Evolutionary conservation across 768 basidiomycete genomes (phyloP), one percentile per base, ranked within the genome.

Genomic region (Calocybe indica): DNA sequence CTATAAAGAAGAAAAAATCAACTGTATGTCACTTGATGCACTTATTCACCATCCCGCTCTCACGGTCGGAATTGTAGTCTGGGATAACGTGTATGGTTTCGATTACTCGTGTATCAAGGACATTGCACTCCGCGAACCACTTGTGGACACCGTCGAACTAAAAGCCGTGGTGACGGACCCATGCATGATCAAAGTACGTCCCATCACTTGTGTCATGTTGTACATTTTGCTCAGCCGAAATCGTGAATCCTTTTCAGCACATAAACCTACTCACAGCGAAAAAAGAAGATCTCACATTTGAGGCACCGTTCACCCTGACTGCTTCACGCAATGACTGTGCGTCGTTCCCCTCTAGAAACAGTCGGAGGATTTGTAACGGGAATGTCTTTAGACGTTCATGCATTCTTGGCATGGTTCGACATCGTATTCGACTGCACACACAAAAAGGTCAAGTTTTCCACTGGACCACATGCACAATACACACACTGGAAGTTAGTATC

Each of bases 101-200:
- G 94, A 99, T 68, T 99, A 91, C 69, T 96, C 93, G 36, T 97
- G 96, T 65, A 98, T 99, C 76, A 97, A 98, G 70, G 92, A 96
- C 64, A 96, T 99, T 56, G 96, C 96, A 2, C 71, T 99, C 47
- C 79, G 89, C 30, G 96, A 99, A 63, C 96, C 96, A 38, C 75
- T 99, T 40, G 96, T 99, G 31, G 96, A 99, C 68, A 96, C 93
- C n/a, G 96, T 99, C 50, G 96, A 99, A 55, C 71, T 98, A 56
- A 95, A 94, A 68, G 73, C 92, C 2, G 94, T 98, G 48, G 93
- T 92, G 37, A 93, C 93, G 2, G 84, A 94, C 65, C 95, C 96
- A 36, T 95, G 78, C 60, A 68, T 82, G 64, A 76, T 99, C 68
- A 95, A 94, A 74, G 92, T 86, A 50, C 30, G 73, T 52, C 28